These are phyloP conservation scores for Aspergillus nomiae DNA, from an alignment of 2,329 filamentous ascomycete genomes.

Conservation along the genomic window DNA sequence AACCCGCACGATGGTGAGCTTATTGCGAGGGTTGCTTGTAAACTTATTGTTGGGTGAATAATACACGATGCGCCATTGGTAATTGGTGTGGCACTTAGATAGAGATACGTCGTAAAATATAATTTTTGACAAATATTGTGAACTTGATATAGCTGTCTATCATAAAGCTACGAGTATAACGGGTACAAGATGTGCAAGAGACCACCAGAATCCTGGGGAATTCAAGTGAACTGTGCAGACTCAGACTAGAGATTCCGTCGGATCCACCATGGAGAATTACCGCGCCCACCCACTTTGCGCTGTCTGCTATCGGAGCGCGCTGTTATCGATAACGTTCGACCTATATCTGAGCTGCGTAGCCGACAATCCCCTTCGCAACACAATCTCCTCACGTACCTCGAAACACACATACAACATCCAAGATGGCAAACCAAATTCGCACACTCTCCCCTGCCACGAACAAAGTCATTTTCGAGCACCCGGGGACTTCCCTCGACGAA, in stretches of 20 bases:
- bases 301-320: constrained; percentile 1
- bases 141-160: not conserved
- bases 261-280: not conserved
- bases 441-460: constrained; percentile 90
- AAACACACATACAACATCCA: not conserved
- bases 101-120: not conserved
- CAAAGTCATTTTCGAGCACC: constrained; percentile 76
- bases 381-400: too few relatives aligned
- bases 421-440: constrained; percentile 30
- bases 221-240: not conserved
- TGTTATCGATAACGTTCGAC: not conserved
- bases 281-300: not conserved
- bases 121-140: not conserved
- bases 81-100: too few relatives aligned
- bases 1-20: constrained; percentile 27
- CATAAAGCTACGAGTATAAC: not conserved
- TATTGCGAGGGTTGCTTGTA: constrained; percentile 19
- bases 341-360: not conserved
- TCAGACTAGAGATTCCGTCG: not conserved
- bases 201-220: not conserved
- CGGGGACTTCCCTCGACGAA: constrained; percentile 56
- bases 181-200: not conserved
- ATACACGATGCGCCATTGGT: too few relatives aligned
- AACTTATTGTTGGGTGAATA: not conserved
- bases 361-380: not conserved